Conservation (phyloP, 2,329 filamentous ascomycete species). For the Trichoderma gracile region DNA sequence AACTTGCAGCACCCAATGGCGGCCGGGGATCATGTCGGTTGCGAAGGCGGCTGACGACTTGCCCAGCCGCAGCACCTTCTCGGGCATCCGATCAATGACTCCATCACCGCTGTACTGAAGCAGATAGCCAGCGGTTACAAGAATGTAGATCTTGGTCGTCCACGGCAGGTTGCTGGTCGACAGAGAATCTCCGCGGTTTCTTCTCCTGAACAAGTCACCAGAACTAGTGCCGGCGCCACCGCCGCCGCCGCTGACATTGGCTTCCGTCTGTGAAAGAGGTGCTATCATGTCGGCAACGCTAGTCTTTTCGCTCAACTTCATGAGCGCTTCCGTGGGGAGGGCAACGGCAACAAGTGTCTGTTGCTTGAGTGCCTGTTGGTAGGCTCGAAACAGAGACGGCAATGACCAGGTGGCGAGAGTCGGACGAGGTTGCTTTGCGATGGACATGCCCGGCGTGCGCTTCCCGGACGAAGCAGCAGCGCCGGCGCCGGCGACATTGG, state of each 20-base stretch:
- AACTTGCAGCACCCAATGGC: constrained; percentile 78
- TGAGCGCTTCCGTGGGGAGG: constrained; percentile 66
- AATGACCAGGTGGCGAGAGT: constrained; percentile 58
- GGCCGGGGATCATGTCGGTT: constrained; percentile 75
- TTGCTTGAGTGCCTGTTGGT: constrained; percentile 79
- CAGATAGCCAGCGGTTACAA: constrained; percentile 70
- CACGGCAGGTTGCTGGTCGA: constrained; percentile 20
- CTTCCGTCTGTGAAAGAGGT: constrained; percentile 22
- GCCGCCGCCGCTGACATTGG: constrained; percentile 1
- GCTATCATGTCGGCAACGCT: constrained; percentile 30
- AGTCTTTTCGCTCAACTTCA: constrained; percentile 60
- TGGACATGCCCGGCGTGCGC: constrained; percentile 27
- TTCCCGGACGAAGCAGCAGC: constrained; percentile 18
- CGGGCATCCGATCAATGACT: constrained; percentile 68
- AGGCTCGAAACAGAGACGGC: constrained; percentile 82
- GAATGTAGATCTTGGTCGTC: constrained; percentile 65
- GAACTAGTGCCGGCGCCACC: constrained; percentile 6
- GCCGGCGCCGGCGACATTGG: not conserved
- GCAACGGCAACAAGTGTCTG: constrained; percentile 67
- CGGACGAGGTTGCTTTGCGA: constrained; percentile 33
- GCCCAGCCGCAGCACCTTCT: constrained; percentile 71
- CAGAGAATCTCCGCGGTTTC: constrained; percentile 26
- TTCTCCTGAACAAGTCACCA: constrained; percentile 29
- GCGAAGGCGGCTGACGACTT: constrained; percentile 77
- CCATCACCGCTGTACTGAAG: constrained; percentile 74